phyloP scores from a whole-genome alignment of 2,329 filamentous ascomycete species.

The Alternaria triticina region DNA sequence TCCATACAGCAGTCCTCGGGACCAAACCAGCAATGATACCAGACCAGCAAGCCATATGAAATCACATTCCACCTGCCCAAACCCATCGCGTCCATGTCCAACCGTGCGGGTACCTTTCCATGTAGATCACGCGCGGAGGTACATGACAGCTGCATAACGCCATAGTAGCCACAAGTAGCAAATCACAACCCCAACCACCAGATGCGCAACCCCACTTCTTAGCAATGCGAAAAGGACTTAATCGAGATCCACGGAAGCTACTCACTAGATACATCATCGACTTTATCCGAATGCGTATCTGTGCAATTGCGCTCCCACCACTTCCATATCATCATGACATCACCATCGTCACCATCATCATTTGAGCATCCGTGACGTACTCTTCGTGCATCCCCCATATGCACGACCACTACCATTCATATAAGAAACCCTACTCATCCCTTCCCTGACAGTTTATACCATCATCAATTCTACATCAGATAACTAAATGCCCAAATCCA shows the following conservation, averaged over 20 bases:
- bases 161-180: neutral
- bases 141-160: constrained; percentile 6
- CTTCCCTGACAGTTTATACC: too few species aligned
- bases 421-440: constrained; percentile 7
- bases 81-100: neutral
- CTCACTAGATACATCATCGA: constrained; percentile 18
- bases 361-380: constrained; percentile 10
- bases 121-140: neutral
- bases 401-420: neutral
- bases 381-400: neutral
- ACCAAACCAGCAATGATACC: neutral
- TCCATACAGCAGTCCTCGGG: neutral
- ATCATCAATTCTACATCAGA: too few species aligned
- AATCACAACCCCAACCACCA: neutral
- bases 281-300: neutral
- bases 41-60: neutral
- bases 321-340: constrained; percentile 28
- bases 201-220: neutral
- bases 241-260: constrained; percentile 10
- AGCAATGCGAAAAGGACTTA: neutral
- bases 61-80: neutral
- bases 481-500: constrained; percentile 32
- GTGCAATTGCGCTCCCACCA: neutral
- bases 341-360: constrained; percentile 8
- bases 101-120: neutral